phyloP scores from a whole-genome alignment of 306 rosid species.

The Malus sylvestris region DNA sequence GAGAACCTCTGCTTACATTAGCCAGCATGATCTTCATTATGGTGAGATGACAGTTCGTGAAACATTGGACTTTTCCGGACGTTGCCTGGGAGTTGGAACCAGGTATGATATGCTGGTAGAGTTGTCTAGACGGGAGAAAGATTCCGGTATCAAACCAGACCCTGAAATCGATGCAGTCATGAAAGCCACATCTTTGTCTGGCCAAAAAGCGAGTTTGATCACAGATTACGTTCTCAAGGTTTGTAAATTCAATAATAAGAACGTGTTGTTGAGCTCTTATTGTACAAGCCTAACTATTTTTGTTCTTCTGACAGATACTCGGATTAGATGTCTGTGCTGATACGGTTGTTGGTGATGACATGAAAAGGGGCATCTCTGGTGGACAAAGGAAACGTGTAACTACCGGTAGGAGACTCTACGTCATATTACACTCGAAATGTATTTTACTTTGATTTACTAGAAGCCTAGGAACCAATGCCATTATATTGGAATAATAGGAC shows the following conservation, averaged over 20 bases:
- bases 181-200: conserved; percentile 57
- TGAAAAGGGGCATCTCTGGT: conserved; percentile 93
- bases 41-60: conserved; percentile 80
- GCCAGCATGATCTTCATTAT: conserved; percentile 77
- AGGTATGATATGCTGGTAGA: conserved; percentile 54
- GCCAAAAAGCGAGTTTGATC: conserved; percentile 51
- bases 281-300: conserved; percentile 13
- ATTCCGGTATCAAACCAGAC: conserved; percentile 59
- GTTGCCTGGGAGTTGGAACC: conserved; percentile 64
- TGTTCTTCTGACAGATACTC: conserved; percentile 47
- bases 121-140: conserved; percentile 49
- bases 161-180: conserved; percentile 62
- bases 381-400: conserved; percentile 91
- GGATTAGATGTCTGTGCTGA: conserved; percentile 83
- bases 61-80: conserved; percentile 60
- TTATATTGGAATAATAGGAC: not conserved
- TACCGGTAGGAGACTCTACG: conserved; percentile 37
- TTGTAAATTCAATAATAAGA: conserved; percentile 3
- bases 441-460: not conserved
- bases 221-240: conserved; percentile 78
- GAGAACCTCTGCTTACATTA: conserved; percentile 83
- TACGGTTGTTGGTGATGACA: conserved; percentile 70
- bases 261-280: not conserved
- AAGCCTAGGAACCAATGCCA: not conserved
- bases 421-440: not conserved